These are phyloP conservation scores for Alternaria conjuncta DNA, from an alignment of 2,329 filamentous ascomycete genomes.

Conservation along the genomic window DNA sequence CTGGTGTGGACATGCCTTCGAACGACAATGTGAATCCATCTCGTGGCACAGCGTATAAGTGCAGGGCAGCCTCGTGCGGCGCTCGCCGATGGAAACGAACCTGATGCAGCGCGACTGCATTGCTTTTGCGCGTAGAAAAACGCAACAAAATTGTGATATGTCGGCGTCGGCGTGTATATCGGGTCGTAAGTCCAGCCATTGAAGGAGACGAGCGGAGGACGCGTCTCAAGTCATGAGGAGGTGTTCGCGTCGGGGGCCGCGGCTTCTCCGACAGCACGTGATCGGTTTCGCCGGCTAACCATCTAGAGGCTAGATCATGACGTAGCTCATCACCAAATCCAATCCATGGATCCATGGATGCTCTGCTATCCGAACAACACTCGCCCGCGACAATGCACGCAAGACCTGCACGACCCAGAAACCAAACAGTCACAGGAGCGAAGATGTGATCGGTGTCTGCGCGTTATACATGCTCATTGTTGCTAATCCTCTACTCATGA, in stretches of 20 bases:
- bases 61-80: background rate
- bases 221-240: background rate
- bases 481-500: background rate
- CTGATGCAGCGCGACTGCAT: background rate
- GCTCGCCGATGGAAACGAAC: background rate
- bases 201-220: background rate
- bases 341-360: background rate
- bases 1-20: background rate
- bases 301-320: background rate
- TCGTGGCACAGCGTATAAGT: background rate
- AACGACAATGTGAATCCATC: background rate
- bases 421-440: background rate
- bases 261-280: background rate
- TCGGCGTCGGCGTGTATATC: background rate
- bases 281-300: background rate
- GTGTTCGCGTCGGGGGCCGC: background rate
- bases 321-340: background rate
- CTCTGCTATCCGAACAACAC: background rate
- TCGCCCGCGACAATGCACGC: background rate
- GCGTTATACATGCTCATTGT: background rate
- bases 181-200: background rate
- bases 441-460: background rate
- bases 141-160: background rate
- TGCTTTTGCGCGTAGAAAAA: background rate
- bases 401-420: background rate